A percentile compares a stretch with the other conserved stretches of the same genome.
phyloP scores from a whole-genome alignment of 2,329 filamentous ascomycete species.

The Coniochaeta hoffmannii region DNA sequence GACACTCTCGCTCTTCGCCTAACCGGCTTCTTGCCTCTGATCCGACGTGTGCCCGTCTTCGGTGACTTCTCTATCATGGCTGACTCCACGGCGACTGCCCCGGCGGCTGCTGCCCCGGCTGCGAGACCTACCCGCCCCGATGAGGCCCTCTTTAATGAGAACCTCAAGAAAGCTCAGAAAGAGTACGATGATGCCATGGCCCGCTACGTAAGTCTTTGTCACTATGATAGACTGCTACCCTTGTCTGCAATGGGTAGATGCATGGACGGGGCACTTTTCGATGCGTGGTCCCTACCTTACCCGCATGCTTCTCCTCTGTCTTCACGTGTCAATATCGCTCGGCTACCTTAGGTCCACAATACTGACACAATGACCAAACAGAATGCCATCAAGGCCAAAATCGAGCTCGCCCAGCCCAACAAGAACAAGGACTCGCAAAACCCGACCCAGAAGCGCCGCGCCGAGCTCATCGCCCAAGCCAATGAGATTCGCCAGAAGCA shows the following conservation, averaged over 20 bases:
- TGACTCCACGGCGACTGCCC: constrained; percentile 27
- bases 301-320: neutral
- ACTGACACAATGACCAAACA: constrained; percentile 28
- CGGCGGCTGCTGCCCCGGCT: constrained; percentile 37
- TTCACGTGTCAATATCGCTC: neutral
- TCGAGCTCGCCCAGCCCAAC: constrained; percentile 72
- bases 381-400: constrained; percentile 82
- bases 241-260: neutral
- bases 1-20: neutral
- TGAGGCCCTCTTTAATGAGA: constrained; percentile 74
- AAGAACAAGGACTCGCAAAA: constrained; percentile 72
- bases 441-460: constrained; percentile 72
- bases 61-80: constrained; percentile 33
- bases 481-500: constrained; percentile 83
- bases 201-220: constrained; percentile 24
- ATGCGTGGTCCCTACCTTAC: neutral
- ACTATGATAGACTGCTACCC: neutral
- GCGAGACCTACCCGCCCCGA: constrained; percentile 79
- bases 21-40: constrained; percentile 2
- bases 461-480: constrained; percentile 76
- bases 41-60: constrained; percentile 2
- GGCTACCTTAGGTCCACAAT: neutral
- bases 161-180: constrained; percentile 76
- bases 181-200: constrained; percentile 73
- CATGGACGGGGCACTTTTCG: neutral